Evolutionary conservation across 805 yeast species (phyloP).

Genomic region (Yamadazyma philogaea): DNA sequence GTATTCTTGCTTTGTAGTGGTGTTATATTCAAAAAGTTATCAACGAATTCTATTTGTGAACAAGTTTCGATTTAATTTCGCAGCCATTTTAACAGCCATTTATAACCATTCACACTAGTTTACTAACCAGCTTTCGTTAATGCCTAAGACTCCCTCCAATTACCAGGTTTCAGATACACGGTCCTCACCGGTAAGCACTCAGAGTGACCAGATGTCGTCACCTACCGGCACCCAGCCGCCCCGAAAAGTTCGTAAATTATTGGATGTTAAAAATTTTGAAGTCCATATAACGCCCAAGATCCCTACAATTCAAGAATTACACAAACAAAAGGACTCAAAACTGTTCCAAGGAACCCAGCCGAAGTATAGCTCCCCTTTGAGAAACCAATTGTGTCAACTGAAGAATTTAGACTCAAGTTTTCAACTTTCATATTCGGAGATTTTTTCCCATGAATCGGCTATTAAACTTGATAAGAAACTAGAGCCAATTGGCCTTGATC

Average conservation of each 20-base stretch:
- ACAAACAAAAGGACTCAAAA: neutral
- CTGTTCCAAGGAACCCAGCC: neutral
- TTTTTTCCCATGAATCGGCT: neutral
- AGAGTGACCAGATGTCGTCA: neutral
- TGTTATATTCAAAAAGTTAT: too few species aligned
- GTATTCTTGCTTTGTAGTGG: too few species aligned
- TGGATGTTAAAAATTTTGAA: neutral
- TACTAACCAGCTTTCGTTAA: too few species aligned
- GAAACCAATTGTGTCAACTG: neutral
- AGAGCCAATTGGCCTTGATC: neutral
- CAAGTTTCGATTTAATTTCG: too few species aligned
- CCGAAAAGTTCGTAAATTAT: neutral
- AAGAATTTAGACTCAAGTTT: neutral
- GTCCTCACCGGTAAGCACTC: neutral
- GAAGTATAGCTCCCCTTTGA: conserved; percentile 2
- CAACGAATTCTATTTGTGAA: too few species aligned
- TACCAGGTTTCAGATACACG: neutral
- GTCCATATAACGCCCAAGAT: conserved; percentile 2
- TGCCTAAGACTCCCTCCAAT: neutral
- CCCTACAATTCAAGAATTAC: neutral
- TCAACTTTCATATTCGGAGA: neutral
- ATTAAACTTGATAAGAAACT: neutral
- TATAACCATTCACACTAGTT: neutral
- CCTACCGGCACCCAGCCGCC: neutral
- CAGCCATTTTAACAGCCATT: conserved; percentile 1